Percentiles rank a stretch among this genome's conserved stretches.
These are phyloP conservation scores for Colletotrichum shisoi DNA, from an alignment of 2,329 filamentous ascomycete species.

Conservation along the genomic window DNA sequence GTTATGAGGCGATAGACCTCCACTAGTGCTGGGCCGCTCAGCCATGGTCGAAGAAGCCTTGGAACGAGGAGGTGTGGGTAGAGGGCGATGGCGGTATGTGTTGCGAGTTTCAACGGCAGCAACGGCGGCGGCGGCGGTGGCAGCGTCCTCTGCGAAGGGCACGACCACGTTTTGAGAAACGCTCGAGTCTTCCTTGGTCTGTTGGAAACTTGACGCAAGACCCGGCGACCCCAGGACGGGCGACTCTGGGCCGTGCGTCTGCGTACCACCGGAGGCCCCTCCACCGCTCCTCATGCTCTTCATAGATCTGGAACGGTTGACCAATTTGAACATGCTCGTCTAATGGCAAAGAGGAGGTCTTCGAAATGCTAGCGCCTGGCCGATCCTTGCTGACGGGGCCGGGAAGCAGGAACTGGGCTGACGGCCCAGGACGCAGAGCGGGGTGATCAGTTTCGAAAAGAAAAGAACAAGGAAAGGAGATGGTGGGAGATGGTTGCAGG, in stretches of 20 bases:
- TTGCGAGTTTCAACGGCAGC: conserved; percentile 42
- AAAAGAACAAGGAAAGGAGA: conserved; percentile 3
- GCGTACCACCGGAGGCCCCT: conserved; percentile 37
- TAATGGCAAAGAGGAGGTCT: conserved; percentile 31
- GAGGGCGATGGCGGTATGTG: conserved; percentile 41
- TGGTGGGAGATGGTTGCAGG: conserved; percentile 25
- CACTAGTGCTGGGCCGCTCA: conserved; percentile 54
- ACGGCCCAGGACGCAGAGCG: conserved; percentile 29
- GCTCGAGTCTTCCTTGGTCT: conserved; percentile 44
- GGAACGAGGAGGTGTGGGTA: conserved; percentile 41
- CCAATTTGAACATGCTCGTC: conserved; percentile 48
- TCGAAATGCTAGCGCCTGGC: conserved; percentile 31
- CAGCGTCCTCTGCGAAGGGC: conserved; percentile 44
- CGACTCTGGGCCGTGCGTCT: conserved; percentile 42
- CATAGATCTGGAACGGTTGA: conserved; percentile 47
- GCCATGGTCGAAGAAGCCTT: conserved; percentile 42
- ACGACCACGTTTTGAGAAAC: conserved; percentile 47
- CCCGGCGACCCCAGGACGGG: conserved; percentile 43
- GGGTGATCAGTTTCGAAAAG: conserved; percentile 30
- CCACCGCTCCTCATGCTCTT: conserved; percentile 42
- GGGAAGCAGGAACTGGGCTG: conserved; percentile 21
- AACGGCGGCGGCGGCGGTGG: conserved; percentile 45
- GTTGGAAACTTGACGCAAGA: conserved; percentile 51
- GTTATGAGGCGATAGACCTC: conserved; percentile 45
- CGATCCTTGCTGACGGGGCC: conserved; percentile 37